These are phyloP conservation scores for Aspergillus sparsus DNA, from an alignment of 495 filamentous ascomycete species.

Conservation along the genomic window DNA sequence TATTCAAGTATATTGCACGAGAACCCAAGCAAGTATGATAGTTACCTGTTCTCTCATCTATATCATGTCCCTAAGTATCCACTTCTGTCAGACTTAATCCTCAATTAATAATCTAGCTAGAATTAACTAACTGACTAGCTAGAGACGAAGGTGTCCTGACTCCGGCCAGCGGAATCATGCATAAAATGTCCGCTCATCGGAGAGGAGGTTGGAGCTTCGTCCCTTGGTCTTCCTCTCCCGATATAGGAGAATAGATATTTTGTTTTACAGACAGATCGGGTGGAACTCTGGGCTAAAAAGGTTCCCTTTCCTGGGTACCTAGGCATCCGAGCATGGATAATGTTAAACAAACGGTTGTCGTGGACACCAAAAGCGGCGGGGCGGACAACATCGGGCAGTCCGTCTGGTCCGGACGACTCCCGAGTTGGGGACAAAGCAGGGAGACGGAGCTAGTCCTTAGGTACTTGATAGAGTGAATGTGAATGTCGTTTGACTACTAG, in stretches of 20 bases:
- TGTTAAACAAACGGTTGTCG: neutral
- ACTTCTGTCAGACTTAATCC: neutral
- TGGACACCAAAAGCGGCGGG: slow-evolving; percentile 20
- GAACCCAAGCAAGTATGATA: too few relatives aligned
- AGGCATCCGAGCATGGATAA: neutral
- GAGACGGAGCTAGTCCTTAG: neutral
- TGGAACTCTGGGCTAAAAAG: slow-evolving; percentile 1
- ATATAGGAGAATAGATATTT: slow-evolving; percentile 4
- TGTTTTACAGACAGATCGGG: slow-evolving; percentile 1
- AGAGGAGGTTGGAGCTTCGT: neutral
- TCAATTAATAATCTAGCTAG: neutral
- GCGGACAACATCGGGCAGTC: slow-evolving; percentile 25
- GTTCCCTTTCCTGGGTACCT: neutral
- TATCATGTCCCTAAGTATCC: too few relatives aligned
- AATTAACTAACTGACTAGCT: too few relatives aligned
- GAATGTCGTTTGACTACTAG: neutral
- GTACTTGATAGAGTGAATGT: neutral
- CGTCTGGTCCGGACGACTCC: slow-evolving; percentile 27
- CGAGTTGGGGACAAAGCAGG: slow-evolving; percentile 8
- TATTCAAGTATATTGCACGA: too few relatives aligned
- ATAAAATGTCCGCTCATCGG: slow-evolving; percentile 14
- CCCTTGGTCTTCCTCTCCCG: neutral
- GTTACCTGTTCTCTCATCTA: too few relatives aligned
- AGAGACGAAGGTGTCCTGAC: neutral
- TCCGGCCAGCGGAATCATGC: neutral